Conservation (phyloP, 371 early-diverging fungal genomes). For the Batkoa obscura region DNA sequence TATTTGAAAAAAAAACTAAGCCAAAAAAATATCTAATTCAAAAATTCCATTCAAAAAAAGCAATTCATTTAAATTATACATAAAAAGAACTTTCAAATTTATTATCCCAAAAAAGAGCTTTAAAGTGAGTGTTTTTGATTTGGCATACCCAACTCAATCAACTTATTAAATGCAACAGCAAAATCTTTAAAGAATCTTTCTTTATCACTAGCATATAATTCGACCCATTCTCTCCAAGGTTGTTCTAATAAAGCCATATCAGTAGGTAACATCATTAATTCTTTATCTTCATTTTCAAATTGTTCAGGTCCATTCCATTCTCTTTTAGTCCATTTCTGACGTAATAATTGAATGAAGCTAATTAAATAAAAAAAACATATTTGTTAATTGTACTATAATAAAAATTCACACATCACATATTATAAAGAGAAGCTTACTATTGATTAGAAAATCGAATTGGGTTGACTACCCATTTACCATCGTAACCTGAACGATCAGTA, state of each 20-base stretch:
- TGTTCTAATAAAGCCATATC: constrained; percentile 49
- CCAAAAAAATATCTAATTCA: too few relatives aligned
- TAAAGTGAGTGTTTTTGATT: background rate
- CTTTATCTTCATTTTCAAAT: constrained; percentile 53
- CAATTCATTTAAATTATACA: too few relatives aligned
- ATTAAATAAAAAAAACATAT: constrained; percentile 6
- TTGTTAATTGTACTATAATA: background rate
- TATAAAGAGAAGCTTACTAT: constrained; percentile 31
- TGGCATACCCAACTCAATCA: constrained; percentile 56
- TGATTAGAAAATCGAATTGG: constrained; percentile 4
- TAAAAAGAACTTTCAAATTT: too few relatives aligned
- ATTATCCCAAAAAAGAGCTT: background rate
- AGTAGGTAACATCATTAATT: constrained; percentile 64
- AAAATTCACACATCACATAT: constrained; percentile 8
- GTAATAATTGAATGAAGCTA: constrained; percentile 44
- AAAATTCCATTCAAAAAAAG: too few relatives aligned
- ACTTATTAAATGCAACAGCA: constrained; percentile 60
- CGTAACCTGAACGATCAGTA: constrained; percentile 68
- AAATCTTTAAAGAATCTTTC: constrained; percentile 72
- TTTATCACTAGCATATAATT: constrained; percentile 66
- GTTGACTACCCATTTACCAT: constrained; percentile 10
- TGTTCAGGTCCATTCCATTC: constrained; percentile 69
- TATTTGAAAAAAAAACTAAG: too few relatives aligned
- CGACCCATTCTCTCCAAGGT: constrained; percentile 54
- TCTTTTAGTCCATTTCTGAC: constrained; percentile 62